Percentiles rank a stretch among this genome's conserved stretches.
Conservation (phyloP, 345 rosid species). For the Eucalyptus polybractea region DNA sequence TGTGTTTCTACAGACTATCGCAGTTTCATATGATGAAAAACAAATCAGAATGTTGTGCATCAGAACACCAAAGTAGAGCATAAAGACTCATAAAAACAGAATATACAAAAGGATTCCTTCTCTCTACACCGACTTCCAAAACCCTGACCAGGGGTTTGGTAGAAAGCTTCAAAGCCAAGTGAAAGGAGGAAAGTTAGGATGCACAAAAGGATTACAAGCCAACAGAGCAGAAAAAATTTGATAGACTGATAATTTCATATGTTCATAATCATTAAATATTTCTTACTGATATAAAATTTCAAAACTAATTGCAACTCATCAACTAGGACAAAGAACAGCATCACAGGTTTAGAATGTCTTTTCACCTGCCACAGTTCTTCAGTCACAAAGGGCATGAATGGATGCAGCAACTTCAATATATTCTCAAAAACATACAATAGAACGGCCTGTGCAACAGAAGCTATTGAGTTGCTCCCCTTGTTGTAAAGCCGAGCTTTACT, state of each 20-base stretch:
- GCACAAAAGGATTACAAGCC: neutral
- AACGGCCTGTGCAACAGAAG: conserved; percentile 71
- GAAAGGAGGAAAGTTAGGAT: neutral
- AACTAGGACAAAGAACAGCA: neutral
- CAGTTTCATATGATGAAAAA: neutral
- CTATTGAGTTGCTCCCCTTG: conserved; percentile 31
- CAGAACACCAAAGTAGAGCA: neutral
- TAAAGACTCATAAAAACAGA: neutral
- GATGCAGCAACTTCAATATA: conserved; percentile 80
- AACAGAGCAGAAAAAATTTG: neutral
- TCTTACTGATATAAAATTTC: neutral
- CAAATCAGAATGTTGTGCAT: neutral
- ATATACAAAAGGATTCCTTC: neutral
- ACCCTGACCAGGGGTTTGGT: neutral
- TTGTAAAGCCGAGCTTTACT: conserved; percentile 80
- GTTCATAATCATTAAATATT: neutral
- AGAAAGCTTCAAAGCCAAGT: neutral
- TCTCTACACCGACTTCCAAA: neutral
- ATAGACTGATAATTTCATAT: neutral
- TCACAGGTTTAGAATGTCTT: neutral
- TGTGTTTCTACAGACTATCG: neutral
- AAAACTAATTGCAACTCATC: neutral
- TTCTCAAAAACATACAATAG: conserved; percentile 77
- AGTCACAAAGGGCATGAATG: conserved; percentile 96
- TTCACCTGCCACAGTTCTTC: conserved; percentile 97